Evolutionary conservation across 2,329 filamentous ascomycete genomes (phyloP), one percentile per base, ranked within the genome.

Genomic region (Chaetomium globosum): DNA sequence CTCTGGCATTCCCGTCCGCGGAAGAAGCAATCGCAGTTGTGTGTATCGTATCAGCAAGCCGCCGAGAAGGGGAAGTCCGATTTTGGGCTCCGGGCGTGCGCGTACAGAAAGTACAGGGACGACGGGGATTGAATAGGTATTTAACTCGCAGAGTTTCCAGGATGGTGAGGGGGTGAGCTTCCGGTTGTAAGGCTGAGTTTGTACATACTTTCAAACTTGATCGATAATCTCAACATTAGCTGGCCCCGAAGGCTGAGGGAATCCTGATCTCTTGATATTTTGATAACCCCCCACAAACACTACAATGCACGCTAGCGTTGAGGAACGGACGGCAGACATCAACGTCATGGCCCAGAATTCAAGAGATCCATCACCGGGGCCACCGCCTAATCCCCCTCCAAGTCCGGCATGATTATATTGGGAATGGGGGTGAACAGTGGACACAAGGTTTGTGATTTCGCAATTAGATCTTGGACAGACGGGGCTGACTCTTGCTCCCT

Each of bases 381-480:
- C 77, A 64, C 71, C 77, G 21, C 77, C 77, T 19, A 76, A 75
- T 51, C 77, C 77, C 9, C 77, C 77, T 23, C 77, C 77, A 9
- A 78, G 75, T 70, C 77, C 76, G 2, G 61, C 66, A 26, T 61
- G 33, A 49, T 53, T 43, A 12, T 23, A 4, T 12, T 43, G 16
- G 39, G 39, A n/a, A 10, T 26, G 9, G 16, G 31, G n/a, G n/a
- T 10, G 19, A 36, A 55, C 4, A 19, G 30, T 36, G 28, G 53
- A 31, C 23, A 33, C 4, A 26, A 26, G 4, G 26, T 26, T 26
- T 36, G 53, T 26, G 12, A 12, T 6, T 4, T 9, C 8, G 46
- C n/a, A 23, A 48, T 10, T n/a, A 4, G n/a, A 12, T n/a, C 46
- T 46, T 48, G 46, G n/a, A 8, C n/a, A 5, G 9, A 48, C n/a